phyloP scores from a whole-genome alignment of 805 yeast genomes.

The Kluyveromyces nonfermentans region DNA sequence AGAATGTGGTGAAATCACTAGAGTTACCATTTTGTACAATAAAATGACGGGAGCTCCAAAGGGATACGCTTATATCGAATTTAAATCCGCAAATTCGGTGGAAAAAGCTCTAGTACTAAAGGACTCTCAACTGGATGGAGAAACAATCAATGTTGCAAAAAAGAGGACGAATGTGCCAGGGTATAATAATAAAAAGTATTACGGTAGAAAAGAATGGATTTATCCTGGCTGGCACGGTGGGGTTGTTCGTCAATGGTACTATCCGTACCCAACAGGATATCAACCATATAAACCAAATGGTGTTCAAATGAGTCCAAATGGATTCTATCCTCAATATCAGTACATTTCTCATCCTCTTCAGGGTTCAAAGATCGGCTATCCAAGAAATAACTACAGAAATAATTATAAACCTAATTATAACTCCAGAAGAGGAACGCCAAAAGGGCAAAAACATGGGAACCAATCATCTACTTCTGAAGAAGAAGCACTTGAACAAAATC shows the following conservation, averaged over 20 bases:
- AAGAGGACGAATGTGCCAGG: constrained; percentile 52
- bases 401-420: constrained; percentile 13
- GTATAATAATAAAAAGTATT: constrained; percentile 14
- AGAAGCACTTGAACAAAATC: not conserved
- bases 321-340: constrained; percentile 2
- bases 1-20: constrained; percentile 36
- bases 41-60: constrained; percentile 38
- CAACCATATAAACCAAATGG: constrained; percentile 2
- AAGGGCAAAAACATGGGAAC: constrained; percentile 7
- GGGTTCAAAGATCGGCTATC: constrained; percentile 4
- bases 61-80: constrained; percentile 60
- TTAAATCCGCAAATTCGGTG: constrained; percentile 35
- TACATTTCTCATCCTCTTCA: constrained; percentile 2
- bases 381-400: constrained; percentile 12
- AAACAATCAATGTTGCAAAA: constrained; percentile 37
- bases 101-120: constrained; percentile 38
- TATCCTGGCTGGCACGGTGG: constrained; percentile 4
- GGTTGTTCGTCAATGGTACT: constrained; percentile 3
- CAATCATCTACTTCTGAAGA: not conserved
- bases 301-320: not conserved
- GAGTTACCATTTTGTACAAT: constrained; percentile 41
- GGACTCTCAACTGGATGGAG: constrained; percentile 36
- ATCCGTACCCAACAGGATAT: constrained; percentile 2
- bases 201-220: constrained; percentile 3
- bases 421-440: constrained; percentile 3